Conservation (phyloP, 306 rosid genomes). For the Crotalaria pallida region DNA sequence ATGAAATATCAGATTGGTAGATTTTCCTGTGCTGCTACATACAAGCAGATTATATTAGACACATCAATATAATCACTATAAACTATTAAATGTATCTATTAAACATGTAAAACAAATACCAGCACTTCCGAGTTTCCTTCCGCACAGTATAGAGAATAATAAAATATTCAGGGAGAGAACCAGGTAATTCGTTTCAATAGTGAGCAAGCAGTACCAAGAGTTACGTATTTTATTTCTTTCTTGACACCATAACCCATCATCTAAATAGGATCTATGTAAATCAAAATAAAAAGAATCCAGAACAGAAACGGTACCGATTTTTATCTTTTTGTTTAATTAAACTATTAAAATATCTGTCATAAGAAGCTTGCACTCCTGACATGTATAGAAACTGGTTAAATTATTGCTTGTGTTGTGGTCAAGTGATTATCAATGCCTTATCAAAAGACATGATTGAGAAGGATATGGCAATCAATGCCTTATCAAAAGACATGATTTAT, state of each 20-base stretch:
- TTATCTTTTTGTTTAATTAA: no score
- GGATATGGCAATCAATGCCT: no score
- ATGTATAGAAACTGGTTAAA: background rate
- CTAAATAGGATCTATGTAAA: background rate
- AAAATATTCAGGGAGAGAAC: background rate
- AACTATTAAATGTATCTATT: background rate
- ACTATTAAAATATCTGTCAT: background rate
- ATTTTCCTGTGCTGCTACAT: slow-evolving; percentile 1
- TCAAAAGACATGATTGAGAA: no score
- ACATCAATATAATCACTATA: slow-evolving; percentile 1
- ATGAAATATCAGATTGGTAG: background rate
- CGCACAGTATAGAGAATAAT: background rate
- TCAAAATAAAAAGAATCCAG: background rate
- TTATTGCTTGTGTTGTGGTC: slow-evolving; percentile 4
- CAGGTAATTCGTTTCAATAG: slow-evolving; percentile 1
- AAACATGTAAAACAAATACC: slow-evolving; percentile 18
- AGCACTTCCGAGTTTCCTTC: background rate
- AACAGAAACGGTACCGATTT: background rate
- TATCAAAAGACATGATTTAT: no score
- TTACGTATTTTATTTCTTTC: slow-evolving; percentile 1
- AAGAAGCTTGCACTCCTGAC: background rate
- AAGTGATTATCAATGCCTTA: no score
- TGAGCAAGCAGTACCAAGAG: background rate
- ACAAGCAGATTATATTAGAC: background rate
- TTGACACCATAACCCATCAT: background rate